Base-by-base conservation (phyloP, 2,329 filamentous ascomycete species). In the Elsinoe perseae region DNA sequence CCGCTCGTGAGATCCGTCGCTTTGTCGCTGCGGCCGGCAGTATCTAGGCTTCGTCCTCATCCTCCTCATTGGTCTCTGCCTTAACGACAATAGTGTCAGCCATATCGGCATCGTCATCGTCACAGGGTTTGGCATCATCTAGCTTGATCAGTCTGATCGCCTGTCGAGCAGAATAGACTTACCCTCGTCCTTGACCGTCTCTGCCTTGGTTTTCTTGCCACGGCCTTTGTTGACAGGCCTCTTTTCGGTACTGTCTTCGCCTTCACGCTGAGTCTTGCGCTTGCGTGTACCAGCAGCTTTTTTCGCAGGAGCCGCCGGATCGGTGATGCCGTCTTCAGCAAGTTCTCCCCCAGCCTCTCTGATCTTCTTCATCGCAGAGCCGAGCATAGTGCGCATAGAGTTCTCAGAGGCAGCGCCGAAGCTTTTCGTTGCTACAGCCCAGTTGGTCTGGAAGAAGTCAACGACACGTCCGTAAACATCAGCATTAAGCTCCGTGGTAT, bases 51-150 rank as follows among this genome's bases (percentile, higher is more conserved):
- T 25, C 25, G 8, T 32, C n/a, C 23, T 20, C 23, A 3, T 21
- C 44, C 4, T 23, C 28, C 7, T 12, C 48, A 16, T 38, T 16
- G 8, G 10, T 5, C 18, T 52, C 48, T 2, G 10, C 62, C 21
- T 64, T 61, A 28, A 64, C 64, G 27, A 59, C 57, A 10, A 55
- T 42, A 64, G 53, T 36, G 59, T 61, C 23, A 63, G 63, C 32
- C 67, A 68, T 53, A 64, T 64, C 10, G 62, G 56, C 16, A 25
- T 53, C 34, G 30, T 34, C 30, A 42, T 50, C 59, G 57, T 27
- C 32, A 44, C 74, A 74, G 4, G 71, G 73, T 12, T 77, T 74
- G 10, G 67, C 69, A 18, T 75, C 76, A 50, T 66, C 68, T 52
- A 9, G 4, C 14, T 6, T 25, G 8, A 18, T 43, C 14, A 43